These are phyloP conservation scores for Tolypocladium amazonense DNA, from an alignment of 2,329 filamentous ascomycete species.

Conservation along the genomic window DNA sequence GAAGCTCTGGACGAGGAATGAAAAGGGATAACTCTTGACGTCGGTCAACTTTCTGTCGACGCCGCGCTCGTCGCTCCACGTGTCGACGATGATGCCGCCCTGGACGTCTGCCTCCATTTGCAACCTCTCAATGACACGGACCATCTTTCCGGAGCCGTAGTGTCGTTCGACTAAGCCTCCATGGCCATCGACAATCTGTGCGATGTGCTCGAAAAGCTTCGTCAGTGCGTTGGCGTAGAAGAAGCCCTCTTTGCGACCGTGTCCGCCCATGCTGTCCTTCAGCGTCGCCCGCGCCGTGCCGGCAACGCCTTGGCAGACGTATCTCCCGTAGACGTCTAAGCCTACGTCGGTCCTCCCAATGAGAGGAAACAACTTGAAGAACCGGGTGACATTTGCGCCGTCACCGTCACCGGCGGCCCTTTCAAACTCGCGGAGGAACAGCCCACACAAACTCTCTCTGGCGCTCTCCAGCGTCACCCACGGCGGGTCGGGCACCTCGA, in stretches of 20 bases:
- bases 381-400: slow-evolving; percentile 79
- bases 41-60: slow-evolving; percentile 84
- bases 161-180: slow-evolving; percentile 85
- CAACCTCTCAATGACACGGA: slow-evolving; percentile 80
- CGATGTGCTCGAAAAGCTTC: slow-evolving; percentile 93
- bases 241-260: slow-evolving; percentile 56
- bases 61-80: slow-evolving; percentile 82
- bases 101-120: slow-evolving; percentile 95
- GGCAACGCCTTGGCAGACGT: slow-evolving; percentile 92
- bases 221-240: slow-evolving; percentile 90
- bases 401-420: slow-evolving; percentile 82
- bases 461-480: slow-evolving; percentile 78
- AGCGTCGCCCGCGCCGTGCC: slow-evolving; percentile 71
- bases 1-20: slow-evolving; percentile 93
- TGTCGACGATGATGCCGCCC: slow-evolving; percentile 89
- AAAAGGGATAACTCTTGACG: slow-evolving; percentile 95
- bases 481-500: slow-evolving; percentile 88
- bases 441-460: slow-evolving; percentile 75
- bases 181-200: slow-evolving; percentile 89
- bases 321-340: slow-evolving; percentile 87
- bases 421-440: slow-evolving; percentile 93
- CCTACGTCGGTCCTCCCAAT: slow-evolving; percentile 85
- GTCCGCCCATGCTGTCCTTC: slow-evolving; percentile 49
- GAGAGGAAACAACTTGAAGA: slow-evolving; percentile 95
- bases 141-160: slow-evolving; percentile 89